Conservation (phyloP, 2,329 filamentous ascomycete genomes). For the Colletotrichum costaricense region DNA sequence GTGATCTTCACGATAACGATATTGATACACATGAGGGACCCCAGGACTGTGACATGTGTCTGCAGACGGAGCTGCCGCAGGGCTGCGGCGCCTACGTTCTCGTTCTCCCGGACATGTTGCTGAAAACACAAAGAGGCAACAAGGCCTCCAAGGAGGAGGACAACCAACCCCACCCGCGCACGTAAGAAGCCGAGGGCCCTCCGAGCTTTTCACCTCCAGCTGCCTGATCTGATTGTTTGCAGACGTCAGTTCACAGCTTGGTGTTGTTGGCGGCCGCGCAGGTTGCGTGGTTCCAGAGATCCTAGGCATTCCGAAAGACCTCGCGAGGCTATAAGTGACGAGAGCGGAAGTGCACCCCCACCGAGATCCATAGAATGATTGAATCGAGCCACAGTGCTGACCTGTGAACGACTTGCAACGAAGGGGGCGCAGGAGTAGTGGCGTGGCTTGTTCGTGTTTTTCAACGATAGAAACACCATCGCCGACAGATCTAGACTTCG, state of each 20-base stretch:
- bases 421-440: neutral
- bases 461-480: neutral
- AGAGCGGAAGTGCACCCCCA: constrained; percentile 8
- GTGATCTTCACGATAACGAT: constrained; percentile 16
- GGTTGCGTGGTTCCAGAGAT: neutral
- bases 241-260: neutral
- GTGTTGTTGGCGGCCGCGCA: neutral
- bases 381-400: neutral
- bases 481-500: neutral
- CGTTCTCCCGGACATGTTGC: constrained; percentile 12
- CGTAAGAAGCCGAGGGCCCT: constrained; percentile 21
- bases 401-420: neutral
- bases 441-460: constrained; percentile 15
- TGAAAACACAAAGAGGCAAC: constrained; percentile 26
- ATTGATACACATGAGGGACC: neutral
- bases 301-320: neutral
- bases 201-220: constrained; percentile 4
- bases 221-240: constrained; percentile 6
- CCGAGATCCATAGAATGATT: neutral
- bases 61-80: constrained; percentile 20
- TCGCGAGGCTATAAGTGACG: neutral
- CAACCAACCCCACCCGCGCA: constrained; percentile 9
- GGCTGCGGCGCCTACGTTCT: constrained; percentile 15
- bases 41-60: neutral
- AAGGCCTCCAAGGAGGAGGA: neutral